Evolutionary conservation across 768 basidiomycete genomes (phyloP).

Genomic region (Pleurotus sapidus): DNA sequence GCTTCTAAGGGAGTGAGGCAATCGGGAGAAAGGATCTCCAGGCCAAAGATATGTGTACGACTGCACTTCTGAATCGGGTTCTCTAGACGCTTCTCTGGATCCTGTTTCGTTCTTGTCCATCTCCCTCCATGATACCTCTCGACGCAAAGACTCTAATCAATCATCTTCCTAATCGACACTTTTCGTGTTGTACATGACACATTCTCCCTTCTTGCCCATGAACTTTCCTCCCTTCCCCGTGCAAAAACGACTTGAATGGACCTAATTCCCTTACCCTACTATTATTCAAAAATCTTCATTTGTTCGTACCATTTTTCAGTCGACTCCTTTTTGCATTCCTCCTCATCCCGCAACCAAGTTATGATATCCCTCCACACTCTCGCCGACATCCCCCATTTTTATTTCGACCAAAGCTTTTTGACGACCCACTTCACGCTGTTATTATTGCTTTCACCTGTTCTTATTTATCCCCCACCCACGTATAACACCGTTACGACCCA

Average conservation of each 20-base stretch:
- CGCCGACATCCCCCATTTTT: background rate
- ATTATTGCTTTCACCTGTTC: background rate
- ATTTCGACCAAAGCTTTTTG: no score
- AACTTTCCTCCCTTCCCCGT: background rate
- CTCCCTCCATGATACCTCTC: background rate
- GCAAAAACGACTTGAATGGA: background rate
- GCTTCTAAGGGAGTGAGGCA: background rate
- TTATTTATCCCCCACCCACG: background rate
- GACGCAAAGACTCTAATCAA: background rate
- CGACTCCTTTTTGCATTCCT: background rate
- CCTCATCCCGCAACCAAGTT: background rate
- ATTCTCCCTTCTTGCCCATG: background rate
- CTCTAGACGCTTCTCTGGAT: no score
- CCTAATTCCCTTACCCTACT: background rate
- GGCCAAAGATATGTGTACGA: no score
- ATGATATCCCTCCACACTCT: background rate
- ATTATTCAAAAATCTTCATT: background rate
- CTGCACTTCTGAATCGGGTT: no score
- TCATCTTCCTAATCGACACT: slow-evolving; percentile 1
- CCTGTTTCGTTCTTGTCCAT: background rate
- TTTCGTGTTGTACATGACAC: background rate
- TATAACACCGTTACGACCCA: background rate
- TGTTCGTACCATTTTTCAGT: background rate
- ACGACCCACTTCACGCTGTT: background rate
- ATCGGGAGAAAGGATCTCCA: no score